phyloP scores from a whole-genome alignment of 2,329 filamentous ascomycete species.

The Calonectria pauciramosa region DNA sequence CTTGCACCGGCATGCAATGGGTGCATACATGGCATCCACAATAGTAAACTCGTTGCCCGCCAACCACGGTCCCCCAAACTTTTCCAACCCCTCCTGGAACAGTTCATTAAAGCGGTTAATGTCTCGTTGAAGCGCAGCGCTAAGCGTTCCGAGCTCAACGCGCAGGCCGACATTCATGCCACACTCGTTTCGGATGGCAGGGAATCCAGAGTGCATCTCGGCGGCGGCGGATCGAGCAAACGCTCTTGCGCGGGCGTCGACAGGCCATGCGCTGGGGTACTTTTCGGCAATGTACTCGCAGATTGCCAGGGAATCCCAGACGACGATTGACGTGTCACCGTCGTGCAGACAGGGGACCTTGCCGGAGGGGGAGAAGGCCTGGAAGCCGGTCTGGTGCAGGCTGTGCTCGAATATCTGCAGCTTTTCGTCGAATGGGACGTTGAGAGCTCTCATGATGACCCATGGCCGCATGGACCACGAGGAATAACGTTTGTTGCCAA shows the following conservation, averaged over 20 bases:
- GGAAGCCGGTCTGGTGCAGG: conserved; percentile 51
- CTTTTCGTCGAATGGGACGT: conserved; percentile 58
- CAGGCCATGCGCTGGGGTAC: conserved; percentile 59
- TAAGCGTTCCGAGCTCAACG: conserved; percentile 48
- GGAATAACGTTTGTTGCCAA: conserved; percentile 61
- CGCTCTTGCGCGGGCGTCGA: conserved; percentile 54
- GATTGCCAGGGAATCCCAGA: conserved; percentile 65
- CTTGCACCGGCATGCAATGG: conserved; percentile 55
- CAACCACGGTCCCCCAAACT: conserved; percentile 58
- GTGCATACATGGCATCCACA: conserved; percentile 59
- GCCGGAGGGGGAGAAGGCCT: conserved; percentile 55
- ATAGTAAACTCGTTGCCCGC: conserved; percentile 54
- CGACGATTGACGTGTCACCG: conserved; percentile 43
- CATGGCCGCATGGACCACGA: conserved; percentile 62
- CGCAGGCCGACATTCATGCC: conserved; percentile 58
- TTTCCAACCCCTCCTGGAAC: conserved; percentile 54
- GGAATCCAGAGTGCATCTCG: conserved; percentile 63
- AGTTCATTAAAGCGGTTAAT: conserved; percentile 53
- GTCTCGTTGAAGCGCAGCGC: conserved; percentile 50
- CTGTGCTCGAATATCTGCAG: conserved; percentile 51
- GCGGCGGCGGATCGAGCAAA: conserved; percentile 60
- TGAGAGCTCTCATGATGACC: conserved; percentile 59
- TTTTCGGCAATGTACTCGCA: conserved; percentile 61
- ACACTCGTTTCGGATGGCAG: conserved; percentile 56
- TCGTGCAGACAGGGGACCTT: conserved; percentile 59